These are phyloP conservation scores for Fusarium nelsonii DNA, from an alignment of 2,329 filamentous ascomycete genomes.

Conservation along the genomic window DNA sequence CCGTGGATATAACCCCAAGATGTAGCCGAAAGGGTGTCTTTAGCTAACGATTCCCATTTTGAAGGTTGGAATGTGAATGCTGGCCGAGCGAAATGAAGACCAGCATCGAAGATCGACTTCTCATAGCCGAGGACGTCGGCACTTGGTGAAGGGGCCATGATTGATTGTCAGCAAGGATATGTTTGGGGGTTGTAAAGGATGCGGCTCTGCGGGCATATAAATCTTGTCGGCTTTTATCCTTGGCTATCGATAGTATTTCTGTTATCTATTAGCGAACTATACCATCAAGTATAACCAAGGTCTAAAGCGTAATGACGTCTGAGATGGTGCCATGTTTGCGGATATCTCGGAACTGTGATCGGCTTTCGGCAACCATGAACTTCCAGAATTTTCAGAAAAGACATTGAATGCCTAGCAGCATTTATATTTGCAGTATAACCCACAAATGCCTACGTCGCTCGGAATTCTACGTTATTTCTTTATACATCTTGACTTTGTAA, in stretches of 20 bases:
- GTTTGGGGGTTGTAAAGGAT: neutral
- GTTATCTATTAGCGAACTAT: neutral
- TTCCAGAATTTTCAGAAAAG: too few relatives aligned
- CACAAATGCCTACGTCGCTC: too few relatives aligned
- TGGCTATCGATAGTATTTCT: neutral
- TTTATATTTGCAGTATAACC: too few relatives aligned
- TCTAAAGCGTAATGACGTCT: slow-evolving; percentile 1
- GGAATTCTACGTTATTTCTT: too few relatives aligned
- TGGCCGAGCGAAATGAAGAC: slow-evolving; percentile 19
- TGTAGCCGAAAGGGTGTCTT: slow-evolving; percentile 24
- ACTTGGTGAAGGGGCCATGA: slow-evolving; percentile 8
- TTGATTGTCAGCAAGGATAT: neutral
- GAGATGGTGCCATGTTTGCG: neutral
- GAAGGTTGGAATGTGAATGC: slow-evolving; percentile 19
- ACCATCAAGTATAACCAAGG: neutral
- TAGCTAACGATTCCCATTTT: slow-evolving; percentile 23
- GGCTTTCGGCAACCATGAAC: too few relatives aligned
- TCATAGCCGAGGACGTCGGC: slow-evolving; percentile 21
- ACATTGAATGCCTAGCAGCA: too few relatives aligned
- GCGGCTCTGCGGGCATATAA: neutral
- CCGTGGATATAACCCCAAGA: slow-evolving; percentile 36
- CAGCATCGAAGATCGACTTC: slow-evolving; percentile 18
- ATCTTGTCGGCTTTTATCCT: neutral
- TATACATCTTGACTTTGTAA: too few relatives aligned
- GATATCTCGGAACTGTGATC: neutral